These are phyloP conservation scores for Picea glauca DNA, from an alignment of 75 land plant genomes.

Conservation along the genomic window DNA sequence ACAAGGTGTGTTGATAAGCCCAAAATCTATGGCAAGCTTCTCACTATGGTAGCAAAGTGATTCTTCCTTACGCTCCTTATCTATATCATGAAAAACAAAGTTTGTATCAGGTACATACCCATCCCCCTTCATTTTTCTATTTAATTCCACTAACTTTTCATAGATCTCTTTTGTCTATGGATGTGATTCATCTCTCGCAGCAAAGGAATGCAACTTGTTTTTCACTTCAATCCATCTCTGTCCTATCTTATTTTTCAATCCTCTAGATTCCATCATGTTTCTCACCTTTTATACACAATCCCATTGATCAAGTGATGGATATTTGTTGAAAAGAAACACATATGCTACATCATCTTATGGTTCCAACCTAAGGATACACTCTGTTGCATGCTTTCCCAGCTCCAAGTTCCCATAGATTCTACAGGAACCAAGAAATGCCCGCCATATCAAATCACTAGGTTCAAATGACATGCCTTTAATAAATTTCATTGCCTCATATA, in stretches of 20 bases:
- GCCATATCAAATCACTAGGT: no score
- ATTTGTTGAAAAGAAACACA: constrained; percentile 16
- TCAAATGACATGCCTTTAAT: no score
- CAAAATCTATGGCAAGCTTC: not conserved
- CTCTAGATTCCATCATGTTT: constrained; percentile 17
- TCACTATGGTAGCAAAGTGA: not conserved
- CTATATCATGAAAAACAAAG: no score
- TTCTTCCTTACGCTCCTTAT: no score
- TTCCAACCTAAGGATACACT: not conserved
- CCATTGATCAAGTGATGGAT: not conserved
- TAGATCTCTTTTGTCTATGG: constrained; percentile 18
- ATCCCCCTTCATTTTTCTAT: no score
- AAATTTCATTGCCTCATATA: no score
- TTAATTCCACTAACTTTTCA: not conserved
- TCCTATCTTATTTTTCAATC: constrained; percentile 32
- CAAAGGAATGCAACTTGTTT: constrained; percentile 19
- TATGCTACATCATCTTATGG: not conserved
- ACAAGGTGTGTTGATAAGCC: not conserved
- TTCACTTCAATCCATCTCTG: constrained; percentile 38
- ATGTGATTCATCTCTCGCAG: constrained; percentile 31
- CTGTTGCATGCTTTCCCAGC: not conserved
- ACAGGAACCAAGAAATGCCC: not conserved
- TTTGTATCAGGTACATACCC: no score
- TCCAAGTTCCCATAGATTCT: constrained; percentile 3
- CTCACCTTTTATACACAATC: not conserved